Conservation (phyloP, 345 rosid species). For the Angophora floribunda region DNA sequence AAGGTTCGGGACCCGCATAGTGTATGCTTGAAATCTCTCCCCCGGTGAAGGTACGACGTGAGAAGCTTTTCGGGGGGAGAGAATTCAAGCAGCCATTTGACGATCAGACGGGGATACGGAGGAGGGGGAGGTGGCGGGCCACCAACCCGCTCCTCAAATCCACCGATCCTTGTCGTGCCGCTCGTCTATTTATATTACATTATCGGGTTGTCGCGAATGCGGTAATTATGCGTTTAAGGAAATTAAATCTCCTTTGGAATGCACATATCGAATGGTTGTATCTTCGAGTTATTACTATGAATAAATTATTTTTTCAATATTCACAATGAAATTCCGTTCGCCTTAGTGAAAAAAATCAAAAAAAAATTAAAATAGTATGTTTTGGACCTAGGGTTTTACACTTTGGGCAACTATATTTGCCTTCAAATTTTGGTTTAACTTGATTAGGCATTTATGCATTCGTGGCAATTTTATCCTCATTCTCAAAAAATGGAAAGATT, state of each 20-base stretch:
- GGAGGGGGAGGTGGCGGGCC: neutral
- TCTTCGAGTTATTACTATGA: neutral
- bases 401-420: neutral
- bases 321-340: neutral
- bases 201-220: neutral
- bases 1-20: neutral
- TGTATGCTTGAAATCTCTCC: neutral
- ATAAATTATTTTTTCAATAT: neutral
- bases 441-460: neutral
- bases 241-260: neutral
- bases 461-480: neutral
- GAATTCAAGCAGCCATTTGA: neutral
- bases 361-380: neutral
- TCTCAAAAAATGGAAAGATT: neutral
- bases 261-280: neutral
- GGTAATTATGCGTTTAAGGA: neutral
- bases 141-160: neutral
- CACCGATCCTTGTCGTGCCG: rapidly evolving
- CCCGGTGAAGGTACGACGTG: rapidly evolving
- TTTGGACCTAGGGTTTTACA: neutral
- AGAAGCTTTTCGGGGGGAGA: neutral
- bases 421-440: neutral
- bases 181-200: neutral
- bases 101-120: neutral
- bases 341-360: neutral